Evolutionary conservation across 129 eudicot genomes (phyloP).

Genomic region (Pseudognaphalium luteoalbum): DNA sequence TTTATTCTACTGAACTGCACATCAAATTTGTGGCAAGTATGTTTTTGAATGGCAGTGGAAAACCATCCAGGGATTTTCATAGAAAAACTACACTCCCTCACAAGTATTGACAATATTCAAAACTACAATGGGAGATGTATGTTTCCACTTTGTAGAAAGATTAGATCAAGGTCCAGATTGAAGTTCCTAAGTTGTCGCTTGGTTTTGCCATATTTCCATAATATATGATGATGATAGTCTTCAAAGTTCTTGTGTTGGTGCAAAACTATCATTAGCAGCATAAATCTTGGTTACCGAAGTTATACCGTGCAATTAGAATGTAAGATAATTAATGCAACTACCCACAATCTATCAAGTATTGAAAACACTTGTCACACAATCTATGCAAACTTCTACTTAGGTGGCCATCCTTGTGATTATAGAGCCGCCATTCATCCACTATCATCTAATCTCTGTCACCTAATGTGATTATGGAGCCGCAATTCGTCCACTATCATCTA

Average conservation of each 20-base stretch:
- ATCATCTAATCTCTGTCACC: background rate
- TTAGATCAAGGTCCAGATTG: too few relatives aligned
- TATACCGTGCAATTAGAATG: background rate
- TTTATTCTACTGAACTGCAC: background rate
- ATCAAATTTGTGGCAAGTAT: background rate
- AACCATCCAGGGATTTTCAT: background rate
- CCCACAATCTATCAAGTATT: background rate
- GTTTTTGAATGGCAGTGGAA: background rate
- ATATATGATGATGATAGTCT: background rate
- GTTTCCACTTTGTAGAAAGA: too few relatives aligned
- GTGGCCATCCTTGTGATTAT: constrained; percentile 3
- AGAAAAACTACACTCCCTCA: too few relatives aligned
- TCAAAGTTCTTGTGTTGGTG: background rate
- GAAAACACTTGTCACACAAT: background rate
- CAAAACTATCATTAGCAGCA: background rate
- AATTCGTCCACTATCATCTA: background rate
- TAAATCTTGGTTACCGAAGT: background rate
- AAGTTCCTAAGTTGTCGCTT: too few relatives aligned
- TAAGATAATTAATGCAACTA: background rate
- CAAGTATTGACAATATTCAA: too few relatives aligned
- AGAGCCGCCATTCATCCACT: background rate
- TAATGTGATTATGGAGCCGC: background rate
- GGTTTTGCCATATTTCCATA: background rate
- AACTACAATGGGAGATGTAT: too few relatives aligned
- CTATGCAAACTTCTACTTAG: background rate